Evolutionary conservation across 1,139 yeast species (phyloP).

Genomic region (Blastobotrys capitulatus): DNA sequence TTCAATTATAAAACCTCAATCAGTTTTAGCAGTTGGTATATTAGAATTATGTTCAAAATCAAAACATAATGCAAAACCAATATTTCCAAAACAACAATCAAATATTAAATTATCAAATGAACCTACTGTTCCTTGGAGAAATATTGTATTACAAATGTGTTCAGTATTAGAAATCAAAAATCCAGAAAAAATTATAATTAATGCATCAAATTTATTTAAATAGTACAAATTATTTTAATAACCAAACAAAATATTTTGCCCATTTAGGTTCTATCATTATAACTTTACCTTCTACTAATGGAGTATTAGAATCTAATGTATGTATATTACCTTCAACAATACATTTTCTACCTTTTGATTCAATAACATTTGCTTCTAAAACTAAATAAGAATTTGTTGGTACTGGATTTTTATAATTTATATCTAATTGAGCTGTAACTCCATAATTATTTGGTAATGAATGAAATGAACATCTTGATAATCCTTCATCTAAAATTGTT

Average conservation of each 20-base stretch:
- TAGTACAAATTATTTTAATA: slow-evolving; percentile 7
- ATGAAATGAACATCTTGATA: slow-evolving; percentile 83
- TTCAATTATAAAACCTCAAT: slow-evolving; percentile 18
- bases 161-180: slow-evolving; percentile 3
- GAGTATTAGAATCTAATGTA: slow-evolving; percentile 11
- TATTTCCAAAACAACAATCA: slow-evolving; percentile 3
- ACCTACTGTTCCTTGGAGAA: slow-evolving; percentile 16
- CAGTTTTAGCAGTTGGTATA: slow-evolving; percentile 17
- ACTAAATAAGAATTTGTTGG: slow-evolving; percentile 63
- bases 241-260: slow-evolving; percentile 27
- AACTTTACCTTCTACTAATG: slow-evolving; percentile 23
- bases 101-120: slow-evolving; percentile 5
- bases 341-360: slow-evolving; percentile 73
- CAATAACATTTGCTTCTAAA: slow-evolving; percentile 60
- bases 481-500: slow-evolving; percentile 78
- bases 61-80: slow-evolving; percentile 2
- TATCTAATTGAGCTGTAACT: slow-evolving; percentile 76
- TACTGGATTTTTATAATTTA: slow-evolving; percentile 60
- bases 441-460: slow-evolving; percentile 73
- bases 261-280: slow-evolving; percentile 28
- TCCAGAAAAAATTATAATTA: neutral
- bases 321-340: slow-evolving; percentile 51
- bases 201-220: slow-evolving; percentile 6
- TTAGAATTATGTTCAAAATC: slow-evolving; percentile 19
- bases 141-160: slow-evolving; percentile 10